Evolutionary conservation across 306 rosid species (phyloP).

Genomic region (Ziziphus jujuba): DNA sequence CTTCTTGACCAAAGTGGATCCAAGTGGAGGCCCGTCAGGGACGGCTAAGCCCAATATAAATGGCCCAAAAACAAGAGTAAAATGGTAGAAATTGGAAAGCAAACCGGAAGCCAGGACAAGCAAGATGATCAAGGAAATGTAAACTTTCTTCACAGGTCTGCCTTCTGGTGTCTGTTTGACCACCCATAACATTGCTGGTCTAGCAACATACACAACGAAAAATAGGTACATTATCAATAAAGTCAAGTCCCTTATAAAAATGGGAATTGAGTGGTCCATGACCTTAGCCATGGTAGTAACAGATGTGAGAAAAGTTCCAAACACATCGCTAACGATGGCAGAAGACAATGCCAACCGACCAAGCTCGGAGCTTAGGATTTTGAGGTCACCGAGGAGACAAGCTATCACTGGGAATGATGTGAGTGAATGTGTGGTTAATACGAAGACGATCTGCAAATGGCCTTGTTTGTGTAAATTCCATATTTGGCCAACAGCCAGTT

Average conservation of each 20-base stretch:
- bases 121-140: constrained; percentile 37
- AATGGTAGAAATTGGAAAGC: constrained; percentile 26
- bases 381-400: constrained; percentile 46
- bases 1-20: constrained; percentile 52
- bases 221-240: not conserved
- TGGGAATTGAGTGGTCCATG: not conserved
- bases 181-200: constrained; percentile 64
- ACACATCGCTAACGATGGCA: constrained; percentile 48
- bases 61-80: constrained; percentile 42
- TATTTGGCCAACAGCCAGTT: not conserved
- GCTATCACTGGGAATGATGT: constrained; percentile 51
- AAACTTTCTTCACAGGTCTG: constrained; percentile 42
- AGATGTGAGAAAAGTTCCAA: constrained; percentile 6
- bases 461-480: not conserved
- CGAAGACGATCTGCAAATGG: constrained; percentile 3
- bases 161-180: constrained; percentile 65
- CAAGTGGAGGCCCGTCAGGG: constrained; percentile 75
- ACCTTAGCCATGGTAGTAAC: not conserved
- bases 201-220: constrained; percentile 21
- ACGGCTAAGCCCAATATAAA: constrained; percentile 57
- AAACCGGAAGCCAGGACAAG: constrained; percentile 26
- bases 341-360: constrained; percentile 59
- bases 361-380: constrained; percentile 59
- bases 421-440: constrained; percentile 18
- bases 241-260: not conserved